Evolutionary conservation across 1,139 yeast genomes (phyloP).

Genomic region (Wickerhamomyces sp.): DNA sequence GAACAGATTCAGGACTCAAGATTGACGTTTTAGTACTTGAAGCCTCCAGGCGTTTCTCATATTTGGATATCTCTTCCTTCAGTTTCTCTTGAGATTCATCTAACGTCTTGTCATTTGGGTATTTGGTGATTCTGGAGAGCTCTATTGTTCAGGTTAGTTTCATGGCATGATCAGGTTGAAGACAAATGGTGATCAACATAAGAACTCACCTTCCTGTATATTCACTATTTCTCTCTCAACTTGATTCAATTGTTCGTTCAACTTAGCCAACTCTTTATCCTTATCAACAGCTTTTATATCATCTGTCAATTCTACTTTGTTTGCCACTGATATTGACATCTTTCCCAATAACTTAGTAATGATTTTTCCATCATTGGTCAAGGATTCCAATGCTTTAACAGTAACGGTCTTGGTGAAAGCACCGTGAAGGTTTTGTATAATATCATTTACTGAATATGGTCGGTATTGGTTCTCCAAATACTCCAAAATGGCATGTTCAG

Average conservation of each 20-base stretch:
- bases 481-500: constrained; percentile 15
- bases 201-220: constrained; percentile 3
- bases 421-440: constrained; percentile 33
- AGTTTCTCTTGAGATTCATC: constrained; percentile 12
- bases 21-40: constrained; percentile 8
- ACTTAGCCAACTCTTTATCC: constrained; percentile 2
- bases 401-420: constrained; percentile 27
- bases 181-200: too few species aligned
- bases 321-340: constrained; percentile 30
- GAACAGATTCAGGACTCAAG: constrained; percentile 8
- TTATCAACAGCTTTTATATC: constrained; percentile 2
- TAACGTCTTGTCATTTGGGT: constrained; percentile 15
- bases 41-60: constrained; percentile 8
- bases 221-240: not conserved
- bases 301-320: constrained; percentile 18
- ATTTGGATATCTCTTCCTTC: constrained; percentile 8
- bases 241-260: constrained; percentile 1
- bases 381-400: constrained; percentile 25
- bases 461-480: constrained; percentile 35
- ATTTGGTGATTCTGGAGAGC: constrained; percentile 4
- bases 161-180: too few species aligned
- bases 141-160: not conserved
- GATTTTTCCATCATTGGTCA: constrained; percentile 25
- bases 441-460: constrained; percentile 35
- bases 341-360: constrained; percentile 32